Base-by-base conservation (phyloP, 1,139 yeast species). In the Blastobotrys petasosporus region DNA sequence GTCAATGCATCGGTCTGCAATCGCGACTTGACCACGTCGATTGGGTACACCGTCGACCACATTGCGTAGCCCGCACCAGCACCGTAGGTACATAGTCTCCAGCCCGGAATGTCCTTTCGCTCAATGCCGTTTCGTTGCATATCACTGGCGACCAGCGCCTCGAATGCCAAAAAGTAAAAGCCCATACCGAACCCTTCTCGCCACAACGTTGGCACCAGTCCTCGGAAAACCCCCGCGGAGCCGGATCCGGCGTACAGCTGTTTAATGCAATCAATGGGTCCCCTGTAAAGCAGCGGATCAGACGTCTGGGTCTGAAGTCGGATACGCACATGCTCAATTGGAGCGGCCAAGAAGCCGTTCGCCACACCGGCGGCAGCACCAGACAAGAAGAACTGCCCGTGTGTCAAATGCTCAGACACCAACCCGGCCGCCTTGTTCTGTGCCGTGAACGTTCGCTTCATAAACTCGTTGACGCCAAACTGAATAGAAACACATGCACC, bases 401-500 rank as follows among this genome's bases (percentile, higher is more conserved):
- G 32, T 70, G 61, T 50, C 75, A 64, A 52, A 2, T 57, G 67
- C 3, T 74, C 67, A 32, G 65, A 63, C 16, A 47, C 51, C 39
- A 57, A 49, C 39, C 42, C 81, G 73, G 65, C 59, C 31, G 70
- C 61, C 41, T 62, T 63, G 44, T 71, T 66, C 48, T 67, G 71
- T n/a, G 55, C 51, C 44, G 65, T 69, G 60, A 81, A 85, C 52
- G 73, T 66, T 58, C 97, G 75, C 67, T 92, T 92, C 96, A 90
- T 87, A 59, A 75, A 85, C 64, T 92, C 97, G 62, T 90, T 90
- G 35, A 87, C 95, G 39, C 96, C 92, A 61, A 82, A 82, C 58
- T 81, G 87, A 38, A 88, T 84, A 2, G 95, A 85, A 15, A 88
- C 79, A 70, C 94, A 85, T 0, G 96, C 96, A 48, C 97, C 97